Evolutionary conservation across 75 land plant species (phyloP).

Genomic region (Pinus taeda): DNA sequence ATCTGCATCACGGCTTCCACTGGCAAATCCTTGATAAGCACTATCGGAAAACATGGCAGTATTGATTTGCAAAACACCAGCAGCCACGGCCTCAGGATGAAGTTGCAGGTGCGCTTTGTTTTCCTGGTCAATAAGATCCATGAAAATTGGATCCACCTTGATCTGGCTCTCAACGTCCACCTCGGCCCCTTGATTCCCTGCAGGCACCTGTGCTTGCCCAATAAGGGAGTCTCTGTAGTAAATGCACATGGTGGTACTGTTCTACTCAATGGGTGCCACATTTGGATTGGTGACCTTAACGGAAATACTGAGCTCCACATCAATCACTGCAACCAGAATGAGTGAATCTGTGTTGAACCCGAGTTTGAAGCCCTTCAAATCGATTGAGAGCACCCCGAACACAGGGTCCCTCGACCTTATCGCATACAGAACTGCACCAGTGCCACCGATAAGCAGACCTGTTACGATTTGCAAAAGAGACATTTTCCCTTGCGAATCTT

Average conservation of each 20-base stretch:
- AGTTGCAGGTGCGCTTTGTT: conserved; percentile 17
- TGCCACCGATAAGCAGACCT: conserved; percentile 34
- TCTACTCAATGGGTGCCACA: conserved; percentile 59
- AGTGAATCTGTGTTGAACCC: too few species aligned
- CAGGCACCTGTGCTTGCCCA: conserved; percentile 63
- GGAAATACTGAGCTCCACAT: conserved; percentile 68
- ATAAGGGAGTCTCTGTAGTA: conserved; percentile 73
- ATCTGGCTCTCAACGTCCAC: conserved; percentile 67
- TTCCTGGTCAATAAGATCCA: conserved; percentile 80
- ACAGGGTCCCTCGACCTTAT: conserved; percentile 63
- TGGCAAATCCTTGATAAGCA: too few species aligned
- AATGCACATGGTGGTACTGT: conserved; percentile 68
- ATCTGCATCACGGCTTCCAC: too few species aligned
- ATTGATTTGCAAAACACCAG: too few species aligned
- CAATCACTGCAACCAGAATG: conserved; percentile 52
- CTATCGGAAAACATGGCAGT: too few species aligned
- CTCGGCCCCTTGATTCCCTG: conserved; percentile 66
- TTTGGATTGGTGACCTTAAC: conserved; percentile 86
- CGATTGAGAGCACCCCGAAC: conserved; percentile 69
- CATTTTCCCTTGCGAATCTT: too few species aligned
- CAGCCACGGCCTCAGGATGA: too few species aligned
- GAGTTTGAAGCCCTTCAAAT: conserved; percentile 69
- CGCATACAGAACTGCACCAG: conserved; percentile 13
- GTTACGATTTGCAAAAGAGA: neutral
- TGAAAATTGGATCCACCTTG: conserved; percentile 80